Percentiles rank a stretch among this genome's conserved stretches.
These are phyloP conservation scores for Canariomyces notabilis DNA, from an alignment of 2,329 filamentous ascomycete species.

Conservation along the genomic window DNA sequence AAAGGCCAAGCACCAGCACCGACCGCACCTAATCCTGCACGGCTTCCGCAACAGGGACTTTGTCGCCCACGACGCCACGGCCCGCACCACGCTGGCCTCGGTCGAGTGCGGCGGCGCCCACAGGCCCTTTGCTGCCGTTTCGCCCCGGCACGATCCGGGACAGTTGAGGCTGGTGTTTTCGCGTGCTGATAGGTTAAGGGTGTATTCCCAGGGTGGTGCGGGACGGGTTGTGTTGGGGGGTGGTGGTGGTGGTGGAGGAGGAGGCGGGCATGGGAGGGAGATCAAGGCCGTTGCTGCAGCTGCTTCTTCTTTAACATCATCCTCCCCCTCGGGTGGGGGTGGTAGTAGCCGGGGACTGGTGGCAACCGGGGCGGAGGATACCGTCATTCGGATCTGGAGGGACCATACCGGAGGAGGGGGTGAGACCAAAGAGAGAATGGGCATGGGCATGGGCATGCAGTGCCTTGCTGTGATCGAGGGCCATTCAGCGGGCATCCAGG, in stretches of 20 bases:
- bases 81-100: slow-evolving; percentile 61
- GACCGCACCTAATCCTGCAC: slow-evolving; percentile 58
- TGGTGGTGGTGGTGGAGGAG: too few species aligned
- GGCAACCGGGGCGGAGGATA: slow-evolving; percentile 71
- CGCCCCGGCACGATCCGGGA: slow-evolving; percentile 23
- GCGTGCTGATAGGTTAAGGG: slow-evolving; percentile 41
- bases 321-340: slow-evolving; percentile 9
- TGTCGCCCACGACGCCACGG: slow-evolving; percentile 72
- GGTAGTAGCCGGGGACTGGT: slow-evolving; percentile 32
- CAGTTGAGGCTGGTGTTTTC: slow-evolving; percentile 59
- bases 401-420: slow-evolving; percentile 26
- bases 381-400: slow-evolving; percentile 66
- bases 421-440: neutral
- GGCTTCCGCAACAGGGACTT: slow-evolving; percentile 80
- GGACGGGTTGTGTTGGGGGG: slow-evolving; percentile 48
- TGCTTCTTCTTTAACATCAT: slow-evolving; percentile 15
- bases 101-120: slow-evolving; percentile 84
- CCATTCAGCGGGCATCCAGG: slow-evolving; percentile 80
- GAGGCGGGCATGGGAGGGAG: slow-evolving; percentile 80
- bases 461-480: slow-evolving; percentile 65
- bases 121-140: slow-evolving; percentile 61
- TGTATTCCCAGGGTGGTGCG: slow-evolving; percentile 22
- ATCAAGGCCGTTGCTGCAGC: slow-evolving; percentile 53
- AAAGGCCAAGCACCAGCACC: slow-evolving; percentile 25
- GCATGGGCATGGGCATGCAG: slow-evolving; percentile 24